These are phyloP conservation scores for Canariomyces notabilis DNA, from an alignment of 2,329 filamentous ascomycete species.

Conservation along the genomic window DNA sequence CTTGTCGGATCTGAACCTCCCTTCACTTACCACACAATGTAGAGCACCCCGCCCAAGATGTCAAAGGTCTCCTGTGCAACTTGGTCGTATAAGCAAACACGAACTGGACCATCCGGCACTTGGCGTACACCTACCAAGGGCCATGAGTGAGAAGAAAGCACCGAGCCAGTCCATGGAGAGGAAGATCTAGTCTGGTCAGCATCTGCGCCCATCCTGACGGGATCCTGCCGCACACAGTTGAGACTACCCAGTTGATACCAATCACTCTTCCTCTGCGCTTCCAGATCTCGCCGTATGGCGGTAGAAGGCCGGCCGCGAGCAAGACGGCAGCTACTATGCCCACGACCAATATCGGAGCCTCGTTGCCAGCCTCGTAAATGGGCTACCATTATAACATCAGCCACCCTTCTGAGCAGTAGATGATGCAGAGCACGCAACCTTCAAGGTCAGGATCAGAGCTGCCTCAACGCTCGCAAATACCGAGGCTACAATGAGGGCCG, in stretches of 20 bases:
- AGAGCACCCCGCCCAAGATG: conserved; percentile 54
- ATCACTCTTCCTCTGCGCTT: conserved; percentile 57
- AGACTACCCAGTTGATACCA: conserved; percentile 47
- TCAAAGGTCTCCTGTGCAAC: conserved; percentile 59
- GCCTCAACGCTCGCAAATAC: conserved; percentile 50
- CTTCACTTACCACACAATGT: conserved; percentile 52
- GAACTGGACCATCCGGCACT: neutral
- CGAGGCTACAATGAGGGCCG: conserved; percentile 36
- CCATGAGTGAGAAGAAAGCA: conserved; percentile 60
- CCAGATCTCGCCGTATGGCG: conserved; percentile 58
- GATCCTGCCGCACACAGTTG: neutral
- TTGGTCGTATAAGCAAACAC: conserved; percentile 26
- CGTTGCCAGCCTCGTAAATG: conserved; percentile 48
- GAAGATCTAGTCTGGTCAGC: conserved; percentile 38
- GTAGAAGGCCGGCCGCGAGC: conserved; percentile 51
- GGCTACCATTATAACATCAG: conserved; percentile 35
- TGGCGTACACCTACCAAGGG: conserved; percentile 42
- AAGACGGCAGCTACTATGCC: conserved; percentile 55
- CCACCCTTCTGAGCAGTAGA: neutral
- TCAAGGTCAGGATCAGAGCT: conserved; percentile 52
- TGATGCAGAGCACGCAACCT: conserved; percentile 34
- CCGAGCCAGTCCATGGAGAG: conserved; percentile 55
- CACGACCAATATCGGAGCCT: conserved; percentile 50
- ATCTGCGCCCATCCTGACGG: neutral
- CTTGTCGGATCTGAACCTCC: neutral